Percentiles rank a stretch among this genome's conserved stretches.
Conservation (phyloP, 2,329 filamentous ascomycete species). For the Colletotrichum echinochloae region DNA sequence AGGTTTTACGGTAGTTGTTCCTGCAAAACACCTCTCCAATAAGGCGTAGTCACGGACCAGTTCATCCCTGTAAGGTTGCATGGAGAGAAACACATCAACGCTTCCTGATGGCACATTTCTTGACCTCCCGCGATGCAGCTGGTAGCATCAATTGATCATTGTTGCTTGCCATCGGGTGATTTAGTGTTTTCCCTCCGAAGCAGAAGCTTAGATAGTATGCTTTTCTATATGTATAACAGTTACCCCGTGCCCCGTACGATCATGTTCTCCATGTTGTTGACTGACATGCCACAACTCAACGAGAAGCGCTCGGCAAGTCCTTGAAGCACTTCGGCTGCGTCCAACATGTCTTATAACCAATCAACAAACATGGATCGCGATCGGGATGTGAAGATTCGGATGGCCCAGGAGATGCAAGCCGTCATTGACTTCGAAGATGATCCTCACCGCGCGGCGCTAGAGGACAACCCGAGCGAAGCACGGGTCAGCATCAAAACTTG, state of each 20-base stretch:
- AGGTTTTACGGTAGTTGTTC: conserved; percentile 31
- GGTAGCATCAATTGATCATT: background rate
- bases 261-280: background rate
- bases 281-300: background rate
- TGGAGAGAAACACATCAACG: background rate
- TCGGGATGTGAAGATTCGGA: conserved; percentile 45
- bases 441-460: conserved; percentile 39
- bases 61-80: conserved; percentile 20
- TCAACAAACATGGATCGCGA: conserved; percentile 27
- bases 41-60: conserved; percentile 10
- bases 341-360: conserved; percentile 24
- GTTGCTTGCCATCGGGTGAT: conserved; percentile 14
- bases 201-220: conserved; percentile 5
- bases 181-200: background rate
- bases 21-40: conserved; percentile 13
- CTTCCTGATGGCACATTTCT: background rate
- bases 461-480: conserved; percentile 35
- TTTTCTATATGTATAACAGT: conserved; percentile 22
- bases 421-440: conserved; percentile 40
- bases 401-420: conserved; percentile 34
- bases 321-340: background rate
- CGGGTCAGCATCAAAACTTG: conserved; percentile 37
- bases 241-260: conserved; percentile 11
- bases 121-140: conserved; percentile 7
- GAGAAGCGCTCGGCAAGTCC: background rate